Evolutionary conservation across 768 basidiomycete species (phyloP), one percentile per base, ranked within the genome.

Genomic region (Dendrothele bispora): DNA sequence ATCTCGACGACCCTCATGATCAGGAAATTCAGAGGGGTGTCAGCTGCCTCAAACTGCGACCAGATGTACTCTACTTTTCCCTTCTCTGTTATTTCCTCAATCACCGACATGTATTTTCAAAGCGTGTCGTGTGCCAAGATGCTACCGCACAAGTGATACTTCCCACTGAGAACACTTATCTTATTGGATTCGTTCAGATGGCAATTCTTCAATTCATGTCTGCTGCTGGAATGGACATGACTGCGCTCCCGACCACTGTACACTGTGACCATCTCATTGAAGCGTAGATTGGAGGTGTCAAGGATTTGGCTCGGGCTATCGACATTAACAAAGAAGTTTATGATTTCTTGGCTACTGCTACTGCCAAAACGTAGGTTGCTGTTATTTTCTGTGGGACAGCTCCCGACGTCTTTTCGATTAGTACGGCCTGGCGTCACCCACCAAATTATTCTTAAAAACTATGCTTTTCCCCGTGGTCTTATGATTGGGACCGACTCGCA

Each of bases 401-500:
- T 18, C 22, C 18, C 39, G 18, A 2, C 5, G 28, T 53, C 20
- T 53, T 20, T 18, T 34, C 24, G 24, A 37, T 2, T 48, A 92
- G 87, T 99, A 98, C 68, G 95, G 95, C 66, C 94, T 98, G 95
- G 95, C 73, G 98, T 99, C 69, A 98, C 98, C 57, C 92, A 95
- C 71, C 94, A 98, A 74, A 98, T 98, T 64, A 93, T 99, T 65
- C 81, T 98, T 61, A 97, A 99, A 71, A 98, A 98, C 79, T 98
- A 99, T 68, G 97, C 95, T 3, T 95, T 98, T 84, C 95, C 95
- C 45, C 97, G 95, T 74, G 91, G 95, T 61, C 80, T 99, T 50
- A 98, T 99, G 95, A 98, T 99, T 60, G 97, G 97, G 67, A 98
- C 95, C 48, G 97, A 99, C 75, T 98, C 95, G 26, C 94, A 99